Conservation (phyloP, 176 grass and related monocot genomes). For the Miscanthus lutarioriparius region DNA sequence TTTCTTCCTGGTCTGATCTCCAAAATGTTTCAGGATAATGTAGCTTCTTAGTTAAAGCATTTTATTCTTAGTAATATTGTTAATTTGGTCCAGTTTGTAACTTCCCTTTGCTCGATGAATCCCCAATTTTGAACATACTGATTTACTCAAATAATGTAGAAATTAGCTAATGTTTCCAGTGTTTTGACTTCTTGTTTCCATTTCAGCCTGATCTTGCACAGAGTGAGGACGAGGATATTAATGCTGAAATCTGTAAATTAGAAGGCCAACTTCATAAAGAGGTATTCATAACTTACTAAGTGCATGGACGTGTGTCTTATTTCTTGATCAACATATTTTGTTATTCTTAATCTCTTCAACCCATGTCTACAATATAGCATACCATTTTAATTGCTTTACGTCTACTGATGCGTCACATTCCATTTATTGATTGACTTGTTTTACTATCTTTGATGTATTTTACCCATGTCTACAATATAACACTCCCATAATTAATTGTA, state of each 20-base stretch:
- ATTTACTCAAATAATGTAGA: conserved; percentile 13
- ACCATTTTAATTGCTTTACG: conserved; percentile 9
- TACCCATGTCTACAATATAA: conserved; percentile 8
- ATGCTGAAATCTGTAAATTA: conserved; percentile 55
- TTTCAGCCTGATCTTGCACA: conserved; percentile 73
- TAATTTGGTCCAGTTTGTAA: background rate
- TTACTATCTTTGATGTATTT: conserved; percentile 22
- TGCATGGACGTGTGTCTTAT: background rate
- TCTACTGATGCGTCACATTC: conserved; percentile 19
- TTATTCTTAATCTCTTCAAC: conserved; percentile 21
- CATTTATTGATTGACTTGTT: conserved; percentile 3
- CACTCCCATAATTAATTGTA: conserved; percentile 11
- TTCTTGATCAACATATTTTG: background rate
- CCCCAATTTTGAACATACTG: background rate
- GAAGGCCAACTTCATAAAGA: conserved; percentile 62
- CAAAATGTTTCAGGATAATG: conserved; percentile 11
- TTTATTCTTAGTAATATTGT: background rate
- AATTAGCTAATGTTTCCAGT: background rate
- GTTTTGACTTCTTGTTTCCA: conserved; percentile 25
- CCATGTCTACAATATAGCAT: conserved; percentile 14
- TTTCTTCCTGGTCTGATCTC: background rate
- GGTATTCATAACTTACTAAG: conserved; percentile 34
- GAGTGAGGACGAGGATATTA: conserved; percentile 72
- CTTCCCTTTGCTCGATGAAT: background rate
- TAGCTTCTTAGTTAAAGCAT: conserved; percentile 21